Evolutionary conservation across 495 filamentous ascomycete genomes (phyloP), one percentile per base, ranked within the genome.

Genomic region (Rostrohypoxylon terebratum): DNA sequence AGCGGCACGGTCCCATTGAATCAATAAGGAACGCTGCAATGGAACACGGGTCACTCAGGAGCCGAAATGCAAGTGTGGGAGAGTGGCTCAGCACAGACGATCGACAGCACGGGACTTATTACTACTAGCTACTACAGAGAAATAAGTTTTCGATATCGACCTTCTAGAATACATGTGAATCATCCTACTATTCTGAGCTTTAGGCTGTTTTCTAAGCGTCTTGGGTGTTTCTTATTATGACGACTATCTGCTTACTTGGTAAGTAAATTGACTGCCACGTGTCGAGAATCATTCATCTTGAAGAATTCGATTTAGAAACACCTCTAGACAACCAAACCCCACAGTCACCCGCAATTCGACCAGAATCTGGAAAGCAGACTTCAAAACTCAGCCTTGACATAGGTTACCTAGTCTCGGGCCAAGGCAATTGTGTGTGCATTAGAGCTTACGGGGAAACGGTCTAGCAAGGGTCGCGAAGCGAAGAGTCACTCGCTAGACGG

Each of bases 261-360:
- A 28, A 28, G 28, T 28, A 28, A 28, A 28, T 28, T 50, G 47
- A 25, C n/a, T 25, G n/a, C 42, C 47, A 50, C 21, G 47, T 50
- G 8, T 23, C 14, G 18, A 25, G 11, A 21, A 50, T 50, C 13
- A 50, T 50, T 25, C 9, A 54, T 33, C 11, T 33, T 25, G 50
- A 54, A 54, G 50, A 25, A 54, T 54, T 54, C 23, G 25, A 54
- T 54, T 54, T 54, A 33, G n/a, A 8, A 31, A 9, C 20, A 33
- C 10, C 13, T 33, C 10, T 14, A 54, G 25, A 54, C 20, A 54
- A 54, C n/a, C 6, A 54, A 25, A 54, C 50, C 50, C 50, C 50
- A 7, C 48, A 31, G 23, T 14, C 48, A 53, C 23, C 48, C 48
- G 21, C 48, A 31, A 10, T 53, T 16, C 50, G 14, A 16, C 50